Evolutionary conservation across 768 basidiomycete species (phyloP).

Genomic region (Leccinum pellstonianum): DNA sequence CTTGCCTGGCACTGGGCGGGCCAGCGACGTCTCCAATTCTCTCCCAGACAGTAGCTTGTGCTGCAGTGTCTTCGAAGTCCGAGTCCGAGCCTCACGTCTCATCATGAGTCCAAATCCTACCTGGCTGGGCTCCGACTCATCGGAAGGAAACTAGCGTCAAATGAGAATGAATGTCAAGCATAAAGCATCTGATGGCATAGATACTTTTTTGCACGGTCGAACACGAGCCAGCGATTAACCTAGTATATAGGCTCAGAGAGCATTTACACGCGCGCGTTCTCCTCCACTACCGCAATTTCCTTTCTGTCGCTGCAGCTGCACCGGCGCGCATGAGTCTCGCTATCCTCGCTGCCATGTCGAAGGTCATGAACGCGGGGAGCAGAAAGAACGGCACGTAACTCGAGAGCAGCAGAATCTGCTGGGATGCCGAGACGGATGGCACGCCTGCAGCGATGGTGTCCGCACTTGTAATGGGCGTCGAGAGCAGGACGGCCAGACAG

Average conservation of each 20-base stretch:
- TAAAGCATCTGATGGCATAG: not conserved
- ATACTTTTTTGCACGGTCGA: not conserved
- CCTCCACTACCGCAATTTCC: conserved; percentile 17
- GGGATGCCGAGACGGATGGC: conserved; percentile 45
- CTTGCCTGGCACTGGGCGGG: no score
- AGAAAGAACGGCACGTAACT: conserved; percentile 78
- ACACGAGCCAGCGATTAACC: not conserved
- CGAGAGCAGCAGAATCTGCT: conserved; percentile 56
- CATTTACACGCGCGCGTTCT: not conserved
- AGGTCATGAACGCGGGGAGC: conserved; percentile 65
- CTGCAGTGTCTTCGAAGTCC: no score
- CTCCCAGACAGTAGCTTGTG: no score
- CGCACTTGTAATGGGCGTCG: conserved; percentile 44
- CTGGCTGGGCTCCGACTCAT: no score
- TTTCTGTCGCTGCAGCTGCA: conserved; percentile 12
- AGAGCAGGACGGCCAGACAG: conserved; percentile 60
- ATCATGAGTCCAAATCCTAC: no score
- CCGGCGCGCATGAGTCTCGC: conserved; percentile 32
- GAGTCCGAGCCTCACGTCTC: no score
- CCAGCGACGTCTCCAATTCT: no score
- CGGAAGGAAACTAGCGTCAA: no score
- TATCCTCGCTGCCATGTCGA: conserved; percentile 63
- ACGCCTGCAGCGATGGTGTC: conserved; percentile 31
- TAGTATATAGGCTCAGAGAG: not conserved
- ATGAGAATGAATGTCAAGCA: no score